These are phyloP conservation scores for Musa balbisiana DNA, from an alignment of 202 grass and related monocot genomes.

Conservation along the genomic window DNA sequence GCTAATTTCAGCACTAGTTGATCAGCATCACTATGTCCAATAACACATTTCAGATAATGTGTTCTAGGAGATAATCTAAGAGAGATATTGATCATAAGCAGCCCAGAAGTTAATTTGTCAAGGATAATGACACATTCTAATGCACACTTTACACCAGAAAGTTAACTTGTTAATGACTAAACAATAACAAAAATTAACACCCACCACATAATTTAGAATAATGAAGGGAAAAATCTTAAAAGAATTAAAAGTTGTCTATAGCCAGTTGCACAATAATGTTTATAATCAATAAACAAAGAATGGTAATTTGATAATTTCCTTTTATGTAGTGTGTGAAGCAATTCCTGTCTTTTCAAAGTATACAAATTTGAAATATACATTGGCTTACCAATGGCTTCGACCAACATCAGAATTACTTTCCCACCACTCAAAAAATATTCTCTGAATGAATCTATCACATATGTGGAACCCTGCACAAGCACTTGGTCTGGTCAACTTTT, in stretches of 20 bases:
- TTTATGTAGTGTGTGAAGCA: not conserved
- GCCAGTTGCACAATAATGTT: too few species aligned
- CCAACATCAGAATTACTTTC: slow-evolving; percentile 54
- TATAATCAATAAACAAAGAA: too few species aligned
- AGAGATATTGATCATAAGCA: too few species aligned
- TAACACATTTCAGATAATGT: not conserved
- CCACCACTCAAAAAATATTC: slow-evolving; percentile 45
- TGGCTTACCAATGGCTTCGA: slow-evolving; percentile 78
- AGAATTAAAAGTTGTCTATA: too few species aligned
- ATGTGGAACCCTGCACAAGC: slow-evolving; percentile 49
- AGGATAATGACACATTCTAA: not conserved
- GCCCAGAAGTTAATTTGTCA: not conserved
- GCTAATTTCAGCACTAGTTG: not conserved
- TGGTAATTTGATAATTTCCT: not conserved
- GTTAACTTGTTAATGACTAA: not conserved
- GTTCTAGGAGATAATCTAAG: not conserved
- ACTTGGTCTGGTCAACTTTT: slow-evolving; percentile 5
- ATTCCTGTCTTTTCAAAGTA: not conserved
- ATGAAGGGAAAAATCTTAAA: too few species aligned
- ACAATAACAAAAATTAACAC: not conserved
- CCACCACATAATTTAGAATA: not conserved
- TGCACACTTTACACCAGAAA: not conserved
- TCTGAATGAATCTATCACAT: slow-evolving; percentile 55
- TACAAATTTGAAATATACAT: not conserved
- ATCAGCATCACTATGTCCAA: not conserved